Conservation (phyloP, 202 grass and related monocot species). For the Alloteropsis angusta region DNA sequence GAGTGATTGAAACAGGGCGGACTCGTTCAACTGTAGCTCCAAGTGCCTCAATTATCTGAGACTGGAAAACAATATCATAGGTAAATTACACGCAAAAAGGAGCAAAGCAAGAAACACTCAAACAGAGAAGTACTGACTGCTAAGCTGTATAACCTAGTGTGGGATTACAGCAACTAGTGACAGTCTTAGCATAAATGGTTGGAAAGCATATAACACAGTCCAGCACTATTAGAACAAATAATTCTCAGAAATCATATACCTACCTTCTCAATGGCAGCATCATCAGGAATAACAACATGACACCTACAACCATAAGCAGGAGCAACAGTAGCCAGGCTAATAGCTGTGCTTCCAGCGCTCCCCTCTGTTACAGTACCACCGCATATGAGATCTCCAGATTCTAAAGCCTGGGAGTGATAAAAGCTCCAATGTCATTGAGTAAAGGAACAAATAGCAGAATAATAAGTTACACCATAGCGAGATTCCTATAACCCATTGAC, state of each 20-base stretch:
- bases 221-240: neutral
- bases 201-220: conserved; percentile 13
- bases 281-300: conserved; percentile 89
- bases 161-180: neutral
- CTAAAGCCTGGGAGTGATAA: conserved; percentile 45
- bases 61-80: conserved; percentile 38
- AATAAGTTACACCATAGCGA: neutral
- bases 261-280: conserved; percentile 96
- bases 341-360: conserved; percentile 93
- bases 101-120: conserved; percentile 3
- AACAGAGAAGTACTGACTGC: neutral
- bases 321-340: conserved; percentile 88
- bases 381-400: conserved; percentile 51
- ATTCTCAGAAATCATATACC: neutral
- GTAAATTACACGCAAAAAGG: conserved; percentile 2
- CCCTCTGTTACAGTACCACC: conserved; percentile 81
- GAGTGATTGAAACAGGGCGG: conserved; percentile 86
- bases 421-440: neutral
- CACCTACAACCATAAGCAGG: conserved; percentile 79
- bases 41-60: conserved; percentile 89
- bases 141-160: neutral
- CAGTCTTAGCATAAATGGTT: conserved; percentile 10
- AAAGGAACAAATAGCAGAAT: neutral
- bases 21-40: conserved; percentile 87
- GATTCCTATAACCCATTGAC: neutral